A percentile compares a stretch with the other conserved stretches of the same genome.
These are phyloP conservation scores for Luzula sylvatica DNA, from an alignment of 176 grass and related monocot genomes.

Conservation along the genomic window DNA sequence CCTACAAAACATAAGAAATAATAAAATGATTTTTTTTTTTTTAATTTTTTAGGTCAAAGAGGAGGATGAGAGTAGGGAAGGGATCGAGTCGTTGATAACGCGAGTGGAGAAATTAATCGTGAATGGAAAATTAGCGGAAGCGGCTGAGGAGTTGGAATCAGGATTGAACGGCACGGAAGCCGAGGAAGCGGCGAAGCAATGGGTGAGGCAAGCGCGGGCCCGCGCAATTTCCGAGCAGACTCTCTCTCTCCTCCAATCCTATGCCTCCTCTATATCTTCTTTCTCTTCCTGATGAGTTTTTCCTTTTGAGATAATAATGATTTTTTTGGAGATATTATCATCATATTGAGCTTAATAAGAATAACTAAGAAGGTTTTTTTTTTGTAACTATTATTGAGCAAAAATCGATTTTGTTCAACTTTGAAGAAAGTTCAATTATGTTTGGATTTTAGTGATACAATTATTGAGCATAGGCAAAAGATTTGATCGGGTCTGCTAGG, in stretches of 20 bases:
- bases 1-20: too few relatives aligned
- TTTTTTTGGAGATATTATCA: too few relatives aligned
- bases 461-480: too few relatives aligned
- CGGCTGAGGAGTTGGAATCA: conserved; percentile 55
- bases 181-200: conserved; percentile 45
- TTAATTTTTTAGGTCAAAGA: conserved; percentile 63
- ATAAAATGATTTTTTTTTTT: conserved; percentile 8
- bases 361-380: too few relatives aligned
- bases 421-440: too few relatives aligned
- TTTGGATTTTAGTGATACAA: too few relatives aligned
- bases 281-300: conserved; percentile 30
- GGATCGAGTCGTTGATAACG: conserved; percentile 68
- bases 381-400: too few relatives aligned
- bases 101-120: conserved; percentile 58
- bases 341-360: too few relatives aligned
- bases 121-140: conserved; percentile 65
- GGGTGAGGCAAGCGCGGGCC: conserved; percentile 64
- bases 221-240: conserved; percentile 82
- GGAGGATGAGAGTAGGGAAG: conserved; percentile 56
- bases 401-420: too few relatives aligned
- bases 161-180: conserved; percentile 75
- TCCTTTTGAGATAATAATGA: not conserved
- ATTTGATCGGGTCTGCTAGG: too few relatives aligned
- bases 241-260: conserved; percentile 76
- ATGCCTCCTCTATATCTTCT: conserved; percentile 55